A percentile compares a stretch with the other conserved stretches of the same genome.
These are phyloP conservation scores for Aphanomyces stellatus DNA, from an alignment of 352 stramenopile species.

Conservation along the genomic window DNA sequence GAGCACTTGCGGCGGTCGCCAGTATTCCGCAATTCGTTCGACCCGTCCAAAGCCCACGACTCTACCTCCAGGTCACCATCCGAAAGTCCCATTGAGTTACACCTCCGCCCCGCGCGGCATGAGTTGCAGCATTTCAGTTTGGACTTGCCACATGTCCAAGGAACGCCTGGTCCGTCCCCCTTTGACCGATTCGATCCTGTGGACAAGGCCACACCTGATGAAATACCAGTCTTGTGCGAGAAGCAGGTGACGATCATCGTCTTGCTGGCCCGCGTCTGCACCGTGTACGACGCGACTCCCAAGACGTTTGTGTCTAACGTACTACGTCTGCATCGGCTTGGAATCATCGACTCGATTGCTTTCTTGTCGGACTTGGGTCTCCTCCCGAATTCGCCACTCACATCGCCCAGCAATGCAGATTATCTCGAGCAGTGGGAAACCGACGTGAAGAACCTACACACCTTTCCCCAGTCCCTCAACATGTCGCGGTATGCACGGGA, in stretches of 20 bases:
- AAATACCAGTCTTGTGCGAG: conserved; percentile 15
- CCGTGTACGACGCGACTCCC: conserved; percentile 20
- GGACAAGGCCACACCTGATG: background rate
- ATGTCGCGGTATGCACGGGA: conserved; percentile 16
- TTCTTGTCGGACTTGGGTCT: conserved; percentile 31
- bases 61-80: too few relatives aligned
- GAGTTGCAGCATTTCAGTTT: conserved; percentile 12
- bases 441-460: background rate
- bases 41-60: conserved; percentile 1
- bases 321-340: conserved; percentile 17
- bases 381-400: conserved; percentile 20
- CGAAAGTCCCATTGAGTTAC: too few relatives aligned
- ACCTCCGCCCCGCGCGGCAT: too few relatives aligned
- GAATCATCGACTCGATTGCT: conserved; percentile 26
- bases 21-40: conserved; percentile 17
- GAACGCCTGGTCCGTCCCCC: background rate
- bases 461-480: conserved; percentile 18
- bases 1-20: conserved; percentile 18
- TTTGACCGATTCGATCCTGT: background rate
- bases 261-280: conserved; percentile 17
- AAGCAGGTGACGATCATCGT: conserved; percentile 21
- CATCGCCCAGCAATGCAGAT: background rate
- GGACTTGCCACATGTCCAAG: background rate
- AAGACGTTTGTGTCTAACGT: conserved; percentile 22
- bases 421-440: conserved; percentile 12